Percentiles rank a stretch among this genome's conserved stretches.
Evolutionary conservation across 768 basidiomycete species (phyloP).

Genomic region (Crucibulum laeve): DNA sequence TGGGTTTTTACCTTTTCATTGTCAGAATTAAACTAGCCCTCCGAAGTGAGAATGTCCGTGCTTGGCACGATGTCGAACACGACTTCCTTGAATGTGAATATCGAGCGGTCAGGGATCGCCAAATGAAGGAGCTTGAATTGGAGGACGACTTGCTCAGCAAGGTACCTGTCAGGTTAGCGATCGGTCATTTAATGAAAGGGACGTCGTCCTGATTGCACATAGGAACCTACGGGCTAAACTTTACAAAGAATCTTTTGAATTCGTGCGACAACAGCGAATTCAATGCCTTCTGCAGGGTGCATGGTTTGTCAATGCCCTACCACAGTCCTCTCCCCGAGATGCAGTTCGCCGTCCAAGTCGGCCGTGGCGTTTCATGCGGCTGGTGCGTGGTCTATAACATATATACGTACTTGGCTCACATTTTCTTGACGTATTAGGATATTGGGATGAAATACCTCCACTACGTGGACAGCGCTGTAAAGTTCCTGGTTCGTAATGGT

Average conservation of each 20-base stretch:
- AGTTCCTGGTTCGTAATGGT: slow-evolving; percentile 75
- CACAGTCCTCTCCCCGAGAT: slow-evolving; percentile 47
- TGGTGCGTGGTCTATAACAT: slow-evolving; percentile 42
- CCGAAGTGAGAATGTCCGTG: slow-evolving; percentile 64
- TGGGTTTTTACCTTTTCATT: slow-evolving; percentile 5
- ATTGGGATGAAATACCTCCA: slow-evolving; percentile 77
- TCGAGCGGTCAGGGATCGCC: slow-evolving; percentile 78
- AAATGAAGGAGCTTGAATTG: slow-evolving; percentile 85
- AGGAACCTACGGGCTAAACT: slow-evolving; percentile 83
- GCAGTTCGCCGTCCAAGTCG: slow-evolving; percentile 51
- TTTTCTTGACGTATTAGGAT: slow-evolving; percentile 45
- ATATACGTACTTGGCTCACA: not conserved
- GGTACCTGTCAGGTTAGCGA: slow-evolving; percentile 69
- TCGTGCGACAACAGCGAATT: slow-evolving; percentile 84
- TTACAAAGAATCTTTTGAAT: slow-evolving; percentile 87
- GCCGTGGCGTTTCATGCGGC: slow-evolving; percentile 84
- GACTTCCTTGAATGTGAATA: slow-evolving; percentile 83
- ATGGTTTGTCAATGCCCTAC: slow-evolving; percentile 86
- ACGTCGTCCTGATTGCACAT: slow-evolving; percentile 7
- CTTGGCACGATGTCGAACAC: slow-evolving; percentile 81
- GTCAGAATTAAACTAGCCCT: slow-evolving; percentile 73
- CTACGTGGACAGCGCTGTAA: slow-evolving; percentile 76
- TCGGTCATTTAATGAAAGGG: slow-evolving; percentile 3
- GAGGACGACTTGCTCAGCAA: slow-evolving; percentile 88
- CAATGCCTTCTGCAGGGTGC: slow-evolving; percentile 86